Percentiles rank a stretch among this genome's conserved stretches.
These are phyloP conservation scores for Teunomyces barrocoloradensis DNA, from an alignment of 805 yeast genomes.

Conservation along the genomic window DNA sequence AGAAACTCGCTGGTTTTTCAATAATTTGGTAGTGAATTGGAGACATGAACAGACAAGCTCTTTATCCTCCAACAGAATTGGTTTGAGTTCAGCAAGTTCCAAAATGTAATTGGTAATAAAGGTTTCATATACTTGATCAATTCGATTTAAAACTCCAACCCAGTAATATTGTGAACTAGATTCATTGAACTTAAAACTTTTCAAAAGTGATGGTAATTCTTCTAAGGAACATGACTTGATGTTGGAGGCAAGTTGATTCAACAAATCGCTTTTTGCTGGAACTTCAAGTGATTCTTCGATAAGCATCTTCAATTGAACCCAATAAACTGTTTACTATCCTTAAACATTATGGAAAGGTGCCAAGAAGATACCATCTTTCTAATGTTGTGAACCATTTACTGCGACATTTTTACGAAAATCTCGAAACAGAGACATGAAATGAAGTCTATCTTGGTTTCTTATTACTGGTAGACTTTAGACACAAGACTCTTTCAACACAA, in stretches of 20 bases:
- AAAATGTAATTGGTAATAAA: neutral
- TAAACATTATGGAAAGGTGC: no score
- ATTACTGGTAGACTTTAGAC: no score
- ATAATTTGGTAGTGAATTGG: neutral
- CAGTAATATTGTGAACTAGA: neutral
- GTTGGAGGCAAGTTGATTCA: neutral
- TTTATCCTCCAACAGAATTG: neutral
- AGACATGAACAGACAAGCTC: neutral
- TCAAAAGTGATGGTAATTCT: neutral
- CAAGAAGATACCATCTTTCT: no score
- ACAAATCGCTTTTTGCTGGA: neutral
- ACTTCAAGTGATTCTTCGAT: no score
- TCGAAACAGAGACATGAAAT: no score
- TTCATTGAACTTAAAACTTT: neutral
- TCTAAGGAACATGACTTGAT: neutral
- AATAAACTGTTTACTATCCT: no score
- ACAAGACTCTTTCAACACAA: conserved; percentile 43
- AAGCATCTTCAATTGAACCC: no score
- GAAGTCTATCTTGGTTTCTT: no score
- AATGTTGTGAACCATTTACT: no score
- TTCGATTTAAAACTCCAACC: neutral
- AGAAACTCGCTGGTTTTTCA: neutral
- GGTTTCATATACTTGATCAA: neutral
- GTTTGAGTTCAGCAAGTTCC: neutral
- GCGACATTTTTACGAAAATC: neutral